Conservation (phyloP, 345 rosid species). For the Psidium friedrichsthalianum region DNA sequence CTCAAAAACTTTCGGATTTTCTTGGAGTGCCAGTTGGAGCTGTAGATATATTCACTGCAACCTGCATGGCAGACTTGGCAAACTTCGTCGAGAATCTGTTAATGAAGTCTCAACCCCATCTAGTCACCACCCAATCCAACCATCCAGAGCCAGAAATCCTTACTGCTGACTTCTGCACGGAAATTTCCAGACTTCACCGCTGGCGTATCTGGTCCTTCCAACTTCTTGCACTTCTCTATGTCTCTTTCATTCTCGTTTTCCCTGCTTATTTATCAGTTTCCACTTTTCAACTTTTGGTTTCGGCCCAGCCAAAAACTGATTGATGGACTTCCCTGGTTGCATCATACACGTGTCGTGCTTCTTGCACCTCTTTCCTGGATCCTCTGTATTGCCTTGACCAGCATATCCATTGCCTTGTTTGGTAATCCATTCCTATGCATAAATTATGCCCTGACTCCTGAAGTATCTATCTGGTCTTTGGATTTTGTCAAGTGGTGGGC, state of each 20-base stretch:
- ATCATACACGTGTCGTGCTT: conserved; percentile 16
- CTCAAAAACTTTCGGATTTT: conserved; percentile 56
- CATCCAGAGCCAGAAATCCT: conserved; percentile 17
- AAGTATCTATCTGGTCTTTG: conserved; percentile 43
- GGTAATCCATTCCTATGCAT: conserved; percentile 57
- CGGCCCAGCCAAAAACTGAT: neutral
- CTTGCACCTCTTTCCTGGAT: conserved; percentile 63
- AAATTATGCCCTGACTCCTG: conserved; percentile 37
- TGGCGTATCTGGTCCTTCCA: conserved; percentile 30
- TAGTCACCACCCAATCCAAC: conserved; percentile 8
- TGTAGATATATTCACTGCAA: conserved; percentile 59
- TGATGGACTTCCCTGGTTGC: conserved; percentile 11
- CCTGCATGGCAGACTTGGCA: conserved; percentile 56
- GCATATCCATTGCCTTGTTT: conserved; percentile 26
- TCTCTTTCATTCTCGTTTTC: conserved; percentile 25
- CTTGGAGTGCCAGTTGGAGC: conserved; percentile 61
- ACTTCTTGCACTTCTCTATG: conserved; percentile 32
- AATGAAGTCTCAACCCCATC: conserved; percentile 35
- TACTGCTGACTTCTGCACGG: conserved; percentile 13
- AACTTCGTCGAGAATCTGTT: conserved; percentile 41
- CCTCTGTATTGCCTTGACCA: conserved; percentile 34
- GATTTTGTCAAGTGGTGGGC: conserved; percentile 72
- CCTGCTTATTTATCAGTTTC: conserved; percentile 50
- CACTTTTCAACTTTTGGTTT: conserved; percentile 21
- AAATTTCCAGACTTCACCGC: conserved; percentile 29